phyloP scores from a whole-genome alignment of 257 asterid species.

The Solanum tarapatanum region DNA sequence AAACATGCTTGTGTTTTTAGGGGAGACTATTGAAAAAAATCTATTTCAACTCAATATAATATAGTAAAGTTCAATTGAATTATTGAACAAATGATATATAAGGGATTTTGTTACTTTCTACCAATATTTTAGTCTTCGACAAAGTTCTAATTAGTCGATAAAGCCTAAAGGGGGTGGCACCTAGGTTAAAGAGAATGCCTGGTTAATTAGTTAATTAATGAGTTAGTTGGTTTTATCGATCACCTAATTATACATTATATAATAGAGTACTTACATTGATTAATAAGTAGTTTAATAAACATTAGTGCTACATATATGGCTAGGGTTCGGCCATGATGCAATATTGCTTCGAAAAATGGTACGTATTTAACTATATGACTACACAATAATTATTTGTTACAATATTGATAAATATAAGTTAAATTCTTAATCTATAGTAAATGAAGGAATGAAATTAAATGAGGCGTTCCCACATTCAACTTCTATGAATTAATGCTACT shows the following conservation, averaged over 20 bases:
- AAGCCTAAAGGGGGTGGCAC: conserved; percentile 17
- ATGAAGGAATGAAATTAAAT: conserved; percentile 2
- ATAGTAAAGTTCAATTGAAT: no score
- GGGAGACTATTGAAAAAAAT: no score
- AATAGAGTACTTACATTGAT: neutral
- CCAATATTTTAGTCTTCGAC: no score
- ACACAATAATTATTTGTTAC: neutral
- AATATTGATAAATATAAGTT: neutral
- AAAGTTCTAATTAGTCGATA: neutral
- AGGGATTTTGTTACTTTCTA: no score
- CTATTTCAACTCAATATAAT: no score
- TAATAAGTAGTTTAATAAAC: neutral
- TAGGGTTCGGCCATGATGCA: conserved; percentile 36
- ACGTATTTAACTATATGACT: neutral
- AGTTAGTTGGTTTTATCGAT: neutral
- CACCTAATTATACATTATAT: neutral
- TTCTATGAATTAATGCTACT: neutral
- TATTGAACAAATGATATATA: no score
- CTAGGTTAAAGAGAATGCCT: conserved; percentile 23
- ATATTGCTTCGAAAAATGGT: conserved; percentile 20
- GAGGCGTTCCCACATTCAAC: neutral
- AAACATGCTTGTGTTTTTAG: no score
- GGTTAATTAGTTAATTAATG: neutral
- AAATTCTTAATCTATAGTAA: neutral
- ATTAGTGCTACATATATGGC: conserved; percentile 32